Evolutionary conservation across 805 yeast species (phyloP).

Genomic region (Starmerella vaccinii): DNA sequence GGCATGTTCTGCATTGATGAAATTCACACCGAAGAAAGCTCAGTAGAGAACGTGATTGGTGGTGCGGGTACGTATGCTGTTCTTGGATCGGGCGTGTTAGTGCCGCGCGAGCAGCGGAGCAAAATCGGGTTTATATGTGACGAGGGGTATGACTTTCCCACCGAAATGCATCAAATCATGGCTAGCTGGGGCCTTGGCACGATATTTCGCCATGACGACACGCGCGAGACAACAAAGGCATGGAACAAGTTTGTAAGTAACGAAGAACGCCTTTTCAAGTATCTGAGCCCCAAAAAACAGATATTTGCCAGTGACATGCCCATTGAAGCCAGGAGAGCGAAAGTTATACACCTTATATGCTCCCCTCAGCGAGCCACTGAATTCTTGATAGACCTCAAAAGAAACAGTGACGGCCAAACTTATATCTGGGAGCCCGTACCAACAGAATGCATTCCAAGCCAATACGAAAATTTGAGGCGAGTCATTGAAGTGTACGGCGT

Average conservation of each 20-base stretch:
- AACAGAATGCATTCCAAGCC: conserved; percentile 49
- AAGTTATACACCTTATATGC: conserved; percentile 61
- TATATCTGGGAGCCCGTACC: conserved; percentile 85
- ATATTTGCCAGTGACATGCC: conserved; percentile 48
- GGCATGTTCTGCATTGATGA: conserved; percentile 92
- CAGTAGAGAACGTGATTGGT: conserved; percentile 50
- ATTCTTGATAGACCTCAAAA: conserved; percentile 35
- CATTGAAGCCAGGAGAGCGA: conserved; percentile 32
- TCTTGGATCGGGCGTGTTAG: conserved; percentile 55
- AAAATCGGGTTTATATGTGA: conserved; percentile 64
- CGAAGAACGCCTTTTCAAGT: conserved; percentile 53
- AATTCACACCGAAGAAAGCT: conserved; percentile 45
- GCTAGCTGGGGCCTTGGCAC: conserved; percentile 54
- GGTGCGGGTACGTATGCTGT: conserved; percentile 85
- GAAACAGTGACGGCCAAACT: conserved; percentile 29
- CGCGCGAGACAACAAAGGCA: conserved; percentile 67
- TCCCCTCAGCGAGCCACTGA: conserved; percentile 51
- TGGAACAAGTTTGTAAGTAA: conserved; percentile 60
- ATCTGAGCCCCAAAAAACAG: conserved; percentile 50
- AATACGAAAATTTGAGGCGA: conserved; percentile 31
- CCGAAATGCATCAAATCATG: conserved; percentile 36
- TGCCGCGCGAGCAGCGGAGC: conserved; percentile 31
- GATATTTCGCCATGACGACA: conserved; percentile 41
- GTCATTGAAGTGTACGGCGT: conserved; percentile 28
- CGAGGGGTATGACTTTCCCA: conserved; percentile 69